Percentiles rank a stretch among this genome's conserved stretches.
These are phyloP conservation scores for Cladorrhinum samala DNA, from an alignment of 495 filamentous ascomycete species.

Conservation along the genomic window DNA sequence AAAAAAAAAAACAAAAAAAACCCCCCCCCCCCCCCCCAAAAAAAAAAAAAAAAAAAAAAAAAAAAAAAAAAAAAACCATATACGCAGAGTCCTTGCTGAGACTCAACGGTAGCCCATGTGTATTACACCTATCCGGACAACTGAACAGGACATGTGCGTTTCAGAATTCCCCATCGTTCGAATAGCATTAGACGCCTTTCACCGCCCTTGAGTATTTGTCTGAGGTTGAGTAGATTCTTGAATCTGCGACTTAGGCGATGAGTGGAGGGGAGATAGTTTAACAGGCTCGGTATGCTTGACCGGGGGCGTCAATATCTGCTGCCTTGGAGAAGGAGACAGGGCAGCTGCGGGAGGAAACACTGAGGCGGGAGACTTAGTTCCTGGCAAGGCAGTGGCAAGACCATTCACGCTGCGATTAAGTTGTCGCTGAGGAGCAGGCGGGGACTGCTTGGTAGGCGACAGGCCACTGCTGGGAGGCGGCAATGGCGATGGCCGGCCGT, in stretches of 20 bases:
- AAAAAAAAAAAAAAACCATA: too few relatives aligned
- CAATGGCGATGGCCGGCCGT: constrained; percentile 34
- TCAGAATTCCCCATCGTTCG: too few relatives aligned
- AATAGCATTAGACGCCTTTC: neutral
- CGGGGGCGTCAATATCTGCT: constrained; percentile 44
- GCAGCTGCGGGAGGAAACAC: constrained; percentile 47
- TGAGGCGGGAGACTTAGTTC: constrained; percentile 21
- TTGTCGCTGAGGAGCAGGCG: constrained; percentile 29
- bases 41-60: neutral
- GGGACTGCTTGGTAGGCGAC: constrained; percentile 70
- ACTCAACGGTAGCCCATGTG: too few relatives aligned
- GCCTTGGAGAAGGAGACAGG: constrained; percentile 46
- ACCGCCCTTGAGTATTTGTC: neutral
- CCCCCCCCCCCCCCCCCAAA: neutral
- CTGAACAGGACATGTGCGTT: too few relatives aligned
- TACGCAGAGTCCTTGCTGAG: too few relatives aligned
- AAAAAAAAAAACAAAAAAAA: too few relatives aligned
- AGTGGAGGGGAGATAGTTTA: constrained; percentile 12
- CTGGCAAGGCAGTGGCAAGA: constrained; percentile 15
- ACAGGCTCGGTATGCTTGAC: constrained; percentile 40
- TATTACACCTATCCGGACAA: too few relatives aligned
- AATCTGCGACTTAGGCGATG: neutral
- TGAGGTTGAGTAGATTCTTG: neutral
- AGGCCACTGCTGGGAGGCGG: constrained; percentile 57
- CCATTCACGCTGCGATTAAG: constrained; percentile 10